Evolutionary conservation across 2,329 filamentous ascomycete genomes (phyloP).

Genomic region (Phaeoacremonium minimum): DNA sequence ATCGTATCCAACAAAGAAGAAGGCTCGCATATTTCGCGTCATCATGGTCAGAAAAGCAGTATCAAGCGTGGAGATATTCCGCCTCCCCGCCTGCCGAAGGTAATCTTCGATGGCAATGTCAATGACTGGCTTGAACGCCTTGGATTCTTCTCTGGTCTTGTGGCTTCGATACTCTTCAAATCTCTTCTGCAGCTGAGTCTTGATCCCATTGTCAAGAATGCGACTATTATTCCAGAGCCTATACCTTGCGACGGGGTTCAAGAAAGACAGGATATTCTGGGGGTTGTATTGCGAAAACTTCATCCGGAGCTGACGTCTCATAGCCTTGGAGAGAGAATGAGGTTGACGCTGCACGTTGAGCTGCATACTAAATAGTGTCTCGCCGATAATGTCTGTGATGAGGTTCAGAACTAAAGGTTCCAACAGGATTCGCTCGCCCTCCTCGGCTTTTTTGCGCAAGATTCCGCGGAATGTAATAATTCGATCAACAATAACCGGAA

Average conservation of each 20-base stretch:
- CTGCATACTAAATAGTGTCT: conserved; percentile 2
- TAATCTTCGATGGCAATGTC: conserved; percentile 16
- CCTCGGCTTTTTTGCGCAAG: conserved; percentile 13
- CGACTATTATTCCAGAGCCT: conserved; percentile 10
- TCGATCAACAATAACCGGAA: conserved; percentile 26
- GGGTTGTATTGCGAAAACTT: conserved; percentile 6
- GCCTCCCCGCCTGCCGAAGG: conserved; percentile 5
- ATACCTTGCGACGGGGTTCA: neutral
- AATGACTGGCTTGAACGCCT: conserved; percentile 20
- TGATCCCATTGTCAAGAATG: conserved; percentile 6
- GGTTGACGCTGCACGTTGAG: conserved; percentile 7
- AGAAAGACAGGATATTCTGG: conserved; percentile 11
- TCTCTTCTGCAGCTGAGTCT: conserved; percentile 9
- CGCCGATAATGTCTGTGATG: conserved; percentile 16
- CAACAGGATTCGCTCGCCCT: conserved; percentile 18
- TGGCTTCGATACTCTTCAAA: conserved; percentile 17
- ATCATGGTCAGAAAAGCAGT: conserved; percentile 3
- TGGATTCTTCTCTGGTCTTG: conserved; percentile 18
- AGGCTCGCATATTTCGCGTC: conserved; percentile 18
- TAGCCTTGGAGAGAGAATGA: conserved; percentile 3
- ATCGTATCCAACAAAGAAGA: conserved; percentile 15
- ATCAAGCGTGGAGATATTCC: conserved; percentile 1
- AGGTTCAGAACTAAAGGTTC: conserved; percentile 20
- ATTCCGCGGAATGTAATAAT: conserved; percentile 17
- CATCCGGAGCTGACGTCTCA: conserved; percentile 8